These are phyloP conservation scores for Candida ascalaphidarum DNA, from an alignment of 805 yeast genomes.

Conservation along the genomic window DNA sequence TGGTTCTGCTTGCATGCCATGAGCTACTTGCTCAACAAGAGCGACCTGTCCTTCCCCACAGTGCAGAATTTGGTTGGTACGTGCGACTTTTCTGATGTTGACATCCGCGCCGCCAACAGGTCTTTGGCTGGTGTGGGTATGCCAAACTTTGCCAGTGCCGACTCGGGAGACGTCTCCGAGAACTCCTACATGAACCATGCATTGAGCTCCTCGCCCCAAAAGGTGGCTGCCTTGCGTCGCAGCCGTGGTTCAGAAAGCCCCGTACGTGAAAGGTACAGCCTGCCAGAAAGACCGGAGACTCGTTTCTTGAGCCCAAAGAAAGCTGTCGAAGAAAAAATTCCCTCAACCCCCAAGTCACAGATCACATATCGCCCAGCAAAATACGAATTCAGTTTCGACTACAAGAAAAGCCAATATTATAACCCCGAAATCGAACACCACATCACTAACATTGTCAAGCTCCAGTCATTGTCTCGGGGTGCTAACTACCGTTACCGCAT, in stretches of 20 bases:
- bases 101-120: conserved; percentile 60
- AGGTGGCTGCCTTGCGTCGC: neutral
- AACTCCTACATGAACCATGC: conserved; percentile 13
- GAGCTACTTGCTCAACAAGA: conserved; percentile 59
- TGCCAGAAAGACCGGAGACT: too few species aligned
- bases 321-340: neutral
- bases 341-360: too few species aligned
- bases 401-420: neutral
- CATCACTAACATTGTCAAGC: conserved; percentile 26
- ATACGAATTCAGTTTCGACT: neutral
- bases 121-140: conserved; percentile 58
- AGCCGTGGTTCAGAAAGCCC: conserved; percentile 2
- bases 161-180: conserved; percentile 14
- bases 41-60: conserved; percentile 45
- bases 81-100: conserved; percentile 57
- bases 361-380: too few species aligned
- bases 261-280: conserved; percentile 1
- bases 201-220: conserved; percentile 1
- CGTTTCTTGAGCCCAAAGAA: too few species aligned
- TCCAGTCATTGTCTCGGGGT: conserved; percentile 70
- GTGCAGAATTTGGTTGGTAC: conserved; percentile 58
- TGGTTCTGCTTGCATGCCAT: conserved; percentile 89
- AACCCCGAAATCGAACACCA: conserved; percentile 3
- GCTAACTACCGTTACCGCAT: conserved; percentile 54
- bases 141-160: conserved; percentile 61